Percentiles rank a stretch among this genome's conserved stretches.
Conservation (phyloP, 495 filamentous ascomycete species). For the Penicillium robsamsonii region DNA sequence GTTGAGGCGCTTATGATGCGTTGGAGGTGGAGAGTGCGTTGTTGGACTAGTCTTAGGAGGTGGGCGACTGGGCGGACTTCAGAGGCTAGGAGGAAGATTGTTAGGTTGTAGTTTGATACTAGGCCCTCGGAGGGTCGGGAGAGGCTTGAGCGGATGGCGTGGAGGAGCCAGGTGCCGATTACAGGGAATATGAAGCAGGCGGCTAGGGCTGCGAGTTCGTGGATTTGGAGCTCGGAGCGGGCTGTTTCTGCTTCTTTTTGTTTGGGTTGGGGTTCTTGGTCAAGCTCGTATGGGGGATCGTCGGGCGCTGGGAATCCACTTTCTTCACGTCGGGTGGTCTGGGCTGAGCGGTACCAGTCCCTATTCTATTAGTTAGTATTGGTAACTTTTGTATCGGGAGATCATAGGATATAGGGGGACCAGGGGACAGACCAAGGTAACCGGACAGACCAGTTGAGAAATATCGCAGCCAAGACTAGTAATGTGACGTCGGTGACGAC, state of each 20-base stretch:
- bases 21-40: constrained; percentile 81
- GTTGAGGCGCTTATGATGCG: constrained; percentile 58
- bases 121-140: constrained; percentile 80
- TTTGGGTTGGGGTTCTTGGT: constrained; percentile 8
- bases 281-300: constrained; percentile 29
- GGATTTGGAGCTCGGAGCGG: constrained; percentile 62
- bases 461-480: constrained; percentile 72
- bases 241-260: constrained; percentile 31
- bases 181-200: constrained; percentile 79
- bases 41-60: constrained; percentile 73
- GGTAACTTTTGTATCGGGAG: background rate
- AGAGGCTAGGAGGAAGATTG: constrained; percentile 87
- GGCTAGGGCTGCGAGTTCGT: constrained; percentile 71
- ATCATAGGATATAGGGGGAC: background rate
- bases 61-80: constrained; percentile 81
- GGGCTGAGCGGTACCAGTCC: constrained; percentile 88
- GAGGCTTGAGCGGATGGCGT: constrained; percentile 69
- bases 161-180: constrained; percentile 74
- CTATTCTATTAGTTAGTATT: constrained; percentile 35
- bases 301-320: constrained; percentile 47
- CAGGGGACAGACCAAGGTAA: constrained; percentile 69
- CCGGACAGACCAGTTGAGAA: constrained; percentile 91
- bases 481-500: constrained; percentile 84
- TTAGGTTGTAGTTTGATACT: constrained; percentile 88
- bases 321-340: constrained; percentile 52